A percentile compares a stretch with the other conserved stretches of the same genome.
Conservation (phyloP, 805 yeast genomes). For the Scheffersomyces lignosus region DNA sequence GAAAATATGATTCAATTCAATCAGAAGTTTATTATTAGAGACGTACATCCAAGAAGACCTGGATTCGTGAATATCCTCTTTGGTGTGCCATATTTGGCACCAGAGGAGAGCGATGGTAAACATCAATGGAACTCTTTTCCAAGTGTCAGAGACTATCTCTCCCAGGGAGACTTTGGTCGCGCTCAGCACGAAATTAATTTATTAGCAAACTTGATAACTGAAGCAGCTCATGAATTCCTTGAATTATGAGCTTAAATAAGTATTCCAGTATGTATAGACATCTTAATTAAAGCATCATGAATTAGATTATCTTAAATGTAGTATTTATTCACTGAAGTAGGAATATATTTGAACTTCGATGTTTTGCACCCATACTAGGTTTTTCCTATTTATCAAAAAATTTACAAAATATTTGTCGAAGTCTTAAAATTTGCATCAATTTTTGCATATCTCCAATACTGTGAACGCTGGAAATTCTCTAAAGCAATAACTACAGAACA, state of each 20-base stretch:
- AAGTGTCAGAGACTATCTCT: conserved; percentile 66
- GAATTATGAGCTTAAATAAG: conserved; percentile 2
- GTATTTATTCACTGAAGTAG: no score
- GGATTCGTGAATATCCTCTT: conserved; percentile 68
- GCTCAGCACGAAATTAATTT: conserved; percentile 57
- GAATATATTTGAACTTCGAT: no score
- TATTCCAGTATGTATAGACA: no score
- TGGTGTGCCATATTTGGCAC: conserved; percentile 67
- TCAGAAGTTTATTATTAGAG: conserved; percentile 47
- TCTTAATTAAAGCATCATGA: no score
- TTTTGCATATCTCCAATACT: no score
- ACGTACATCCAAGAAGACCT: conserved; percentile 49
- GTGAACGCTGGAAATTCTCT: no score
- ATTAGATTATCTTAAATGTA: no score
- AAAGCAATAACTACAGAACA: no score
- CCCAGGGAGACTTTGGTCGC: conserved; percentile 43
- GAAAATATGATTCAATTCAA: conserved; percentile 59
- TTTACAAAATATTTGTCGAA: no score
- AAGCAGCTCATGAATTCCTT: conserved; percentile 15
- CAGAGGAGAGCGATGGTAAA: conserved; percentile 30
- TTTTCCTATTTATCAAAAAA: no score
- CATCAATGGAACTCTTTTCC: conserved; percentile 72
- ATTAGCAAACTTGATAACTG: conserved; percentile 31
- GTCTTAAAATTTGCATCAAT: no score
- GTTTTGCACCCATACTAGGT: no score